Base-by-base conservation (phyloP, 2,329 filamentous ascomycete genomes). In the Stylonectria norvegica region DNA sequence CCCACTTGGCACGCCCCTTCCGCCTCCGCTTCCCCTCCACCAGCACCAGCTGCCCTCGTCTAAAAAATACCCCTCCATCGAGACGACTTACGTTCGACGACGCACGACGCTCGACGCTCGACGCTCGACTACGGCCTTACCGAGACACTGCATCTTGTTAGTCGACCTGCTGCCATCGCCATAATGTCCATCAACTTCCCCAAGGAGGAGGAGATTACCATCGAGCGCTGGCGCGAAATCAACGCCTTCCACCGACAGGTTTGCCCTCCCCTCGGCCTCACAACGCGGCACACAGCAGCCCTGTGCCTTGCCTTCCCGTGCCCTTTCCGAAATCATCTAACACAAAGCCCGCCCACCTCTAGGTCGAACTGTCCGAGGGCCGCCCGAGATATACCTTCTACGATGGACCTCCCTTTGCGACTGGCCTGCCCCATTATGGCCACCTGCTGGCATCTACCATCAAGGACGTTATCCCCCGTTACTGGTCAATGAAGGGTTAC, bases 401-500 rank as follows among this genome's bases (percentile, higher is more conserved):
- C 71, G 87, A 91, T 75, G 87, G 87, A 9, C 85, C 85, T 42
- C 85, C 85, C 5, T 89, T 89, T 61, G 83, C 82, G 61, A 95
- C 85, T 52, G 85, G 78, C 42, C 64, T 81, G 14, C 78, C 78
- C 46, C 81, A 84, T 54, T 84, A 76, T 45, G 76, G 76, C 47
- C 89, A 95, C 67, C 70, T 95, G 38, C 75, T 95, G 52, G 86
- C 91, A 25, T 95, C 89, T 15, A 96, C 90, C 35, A 95, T 96
- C 71, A 96, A 97, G 68, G 91, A 96, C 65, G 93, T 95, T 45
- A 95, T 97, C 52, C 89, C 91, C 7, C 76, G 91, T 55, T 97
- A 96, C 67, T 96, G 90, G 89, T 89, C 89, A 36, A 95, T 95
- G 90, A 94, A 94, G 63, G 91, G 91, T 12, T 87, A 83, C 61